Percentiles rank a stretch among this genome's conserved stretches.
Conservation (phyloP, 2,329 filamentous ascomycete genomes). For the Sporothrix pseudoabietina region DNA sequence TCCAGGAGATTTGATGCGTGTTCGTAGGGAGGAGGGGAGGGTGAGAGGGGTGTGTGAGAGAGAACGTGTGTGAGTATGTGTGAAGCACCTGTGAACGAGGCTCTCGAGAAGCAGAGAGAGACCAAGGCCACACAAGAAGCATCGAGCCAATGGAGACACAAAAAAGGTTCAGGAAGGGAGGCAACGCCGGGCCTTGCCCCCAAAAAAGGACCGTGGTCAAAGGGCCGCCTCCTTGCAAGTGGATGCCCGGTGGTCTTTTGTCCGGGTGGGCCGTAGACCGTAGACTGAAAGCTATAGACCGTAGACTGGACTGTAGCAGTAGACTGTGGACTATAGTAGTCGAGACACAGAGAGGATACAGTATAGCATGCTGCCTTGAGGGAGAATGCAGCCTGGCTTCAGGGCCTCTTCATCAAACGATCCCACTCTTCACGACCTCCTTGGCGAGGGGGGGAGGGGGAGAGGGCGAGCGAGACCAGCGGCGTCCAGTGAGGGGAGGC, state of each 20-base stretch:
- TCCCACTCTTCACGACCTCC: conserved; percentile 29
- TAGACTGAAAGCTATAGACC: not conserved
- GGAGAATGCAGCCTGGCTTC: conserved; percentile 5
- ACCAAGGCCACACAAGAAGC: not conserved
- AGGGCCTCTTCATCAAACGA: conserved; percentile 28
- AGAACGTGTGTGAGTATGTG: conserved; percentile 1
- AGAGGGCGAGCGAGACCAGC: conserved; percentile 17
- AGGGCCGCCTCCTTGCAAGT: conserved; percentile 23
- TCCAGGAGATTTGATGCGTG: conserved; percentile 31
- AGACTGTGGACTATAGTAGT: not conserved
- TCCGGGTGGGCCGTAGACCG: not conserved
- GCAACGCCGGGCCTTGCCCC: not conserved
- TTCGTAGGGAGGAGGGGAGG: conserved; percentile 30
- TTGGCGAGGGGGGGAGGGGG: conserved; percentile 26
- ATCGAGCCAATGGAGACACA: not conserved
- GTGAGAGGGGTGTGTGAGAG: conserved; percentile 19
- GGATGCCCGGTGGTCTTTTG: conserved; percentile 3
- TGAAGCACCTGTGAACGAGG: conserved; percentile 4
- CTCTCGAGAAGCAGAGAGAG: conserved; percentile 2
- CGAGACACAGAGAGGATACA: not conserved
- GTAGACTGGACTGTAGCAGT: not conserved
- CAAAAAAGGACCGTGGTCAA: conserved; percentile 24
- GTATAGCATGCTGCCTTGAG: not conserved
- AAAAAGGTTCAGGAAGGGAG: conserved; percentile 15
- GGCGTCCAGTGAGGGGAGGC: conserved; percentile 13